Evolutionary conservation across 2,329 filamentous ascomycete genomes (phyloP).

Genomic region (Beauveria pseudobassiana): DNA sequence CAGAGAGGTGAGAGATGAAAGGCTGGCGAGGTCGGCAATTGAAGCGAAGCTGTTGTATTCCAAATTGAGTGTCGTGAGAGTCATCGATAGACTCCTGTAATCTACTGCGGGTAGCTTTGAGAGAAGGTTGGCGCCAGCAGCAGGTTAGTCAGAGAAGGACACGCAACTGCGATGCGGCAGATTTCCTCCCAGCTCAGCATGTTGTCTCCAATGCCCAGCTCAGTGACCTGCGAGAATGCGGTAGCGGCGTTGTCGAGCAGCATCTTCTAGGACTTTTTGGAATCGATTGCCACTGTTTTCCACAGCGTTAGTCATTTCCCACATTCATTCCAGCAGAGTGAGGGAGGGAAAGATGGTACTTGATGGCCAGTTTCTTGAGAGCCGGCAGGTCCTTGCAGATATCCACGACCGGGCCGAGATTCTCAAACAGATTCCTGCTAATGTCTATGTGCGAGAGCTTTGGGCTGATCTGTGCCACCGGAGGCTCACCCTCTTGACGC

Average conservation of each 20-base stretch:
- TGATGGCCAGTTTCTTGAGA: constrained; percentile 60
- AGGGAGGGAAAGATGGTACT: constrained; percentile 43
- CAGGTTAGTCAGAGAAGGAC: constrained; percentile 44
- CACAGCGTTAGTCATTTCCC: constrained; percentile 13
- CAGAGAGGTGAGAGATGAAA: constrained; percentile 44
- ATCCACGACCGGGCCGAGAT: constrained; percentile 55
- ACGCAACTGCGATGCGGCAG: constrained; percentile 44
- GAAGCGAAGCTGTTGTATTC: constrained; percentile 63
- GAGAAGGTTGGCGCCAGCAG: constrained; percentile 52
- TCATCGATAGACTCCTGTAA: constrained; percentile 35
- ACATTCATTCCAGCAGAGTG: background rate
- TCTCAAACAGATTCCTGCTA: constrained; percentile 72
- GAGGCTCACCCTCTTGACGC: constrained; percentile 23
- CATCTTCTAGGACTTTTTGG: constrained; percentile 31
- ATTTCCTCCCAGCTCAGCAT: constrained; percentile 61
- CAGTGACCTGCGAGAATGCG: constrained; percentile 43
- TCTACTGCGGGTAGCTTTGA: constrained; percentile 38
- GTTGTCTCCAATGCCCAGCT: constrained; percentile 61
- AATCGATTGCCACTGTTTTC: constrained; percentile 65
- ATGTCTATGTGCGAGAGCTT: constrained; percentile 74
- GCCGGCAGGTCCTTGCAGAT: constrained; percentile 65
- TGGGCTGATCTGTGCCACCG: constrained; percentile 48
- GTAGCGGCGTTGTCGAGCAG: constrained; percentile 21
- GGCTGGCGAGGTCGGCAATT: constrained; percentile 47
- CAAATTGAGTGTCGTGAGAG: constrained; percentile 57